phyloP scores from a whole-genome alignment of 1,284 basidiomycete genomes.

The Singerocomus inundabilis region DNA sequence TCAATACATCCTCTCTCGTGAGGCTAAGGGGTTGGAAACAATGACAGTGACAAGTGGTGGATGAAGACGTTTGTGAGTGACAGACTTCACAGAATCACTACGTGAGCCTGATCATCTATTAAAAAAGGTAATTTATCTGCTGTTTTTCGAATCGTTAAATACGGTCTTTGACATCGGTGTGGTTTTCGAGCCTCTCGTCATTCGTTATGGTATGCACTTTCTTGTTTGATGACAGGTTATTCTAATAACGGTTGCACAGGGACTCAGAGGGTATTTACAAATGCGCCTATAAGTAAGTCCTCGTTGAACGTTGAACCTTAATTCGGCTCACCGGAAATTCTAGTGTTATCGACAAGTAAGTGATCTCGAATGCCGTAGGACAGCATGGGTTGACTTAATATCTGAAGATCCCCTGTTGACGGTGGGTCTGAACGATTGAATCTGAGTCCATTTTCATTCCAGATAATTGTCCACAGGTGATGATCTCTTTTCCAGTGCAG shows the following conservation, averaged over 20 bases:
- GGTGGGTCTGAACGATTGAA: slow-evolving; percentile 5
- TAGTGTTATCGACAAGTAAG: slow-evolving; percentile 39
- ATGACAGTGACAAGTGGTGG: slow-evolving; percentile 40
- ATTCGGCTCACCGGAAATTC: neutral
- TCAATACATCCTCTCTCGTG: neutral
- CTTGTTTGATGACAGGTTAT: neutral
- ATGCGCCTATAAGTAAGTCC: slow-evolving; percentile 14
- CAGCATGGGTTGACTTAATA: neutral
- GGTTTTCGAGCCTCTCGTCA: slow-evolving; percentile 46
- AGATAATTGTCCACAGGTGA: slow-evolving; percentile 32
- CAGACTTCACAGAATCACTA: neutral
- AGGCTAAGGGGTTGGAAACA: neutral
- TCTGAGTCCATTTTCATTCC: no score
- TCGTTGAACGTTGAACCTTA: neutral
- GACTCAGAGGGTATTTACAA: neutral
- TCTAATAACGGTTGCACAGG: slow-evolving; percentile 4
- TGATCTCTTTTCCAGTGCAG: slow-evolving; percentile 51
- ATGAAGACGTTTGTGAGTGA: slow-evolving; percentile 39
- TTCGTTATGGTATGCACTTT: slow-evolving; percentile 36
- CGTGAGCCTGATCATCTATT: neutral
- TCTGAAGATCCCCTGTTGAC: slow-evolving; percentile 19
- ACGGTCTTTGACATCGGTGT: slow-evolving; percentile 43
- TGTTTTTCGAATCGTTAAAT: slow-evolving; percentile 44
- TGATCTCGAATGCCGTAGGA: neutral
- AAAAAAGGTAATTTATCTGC: slow-evolving; percentile 40